These are phyloP conservation scores for Sporobolomyces phaffii DNA, from an alignment of 768 basidiomycete genomes.

Conservation along the genomic window DNA sequence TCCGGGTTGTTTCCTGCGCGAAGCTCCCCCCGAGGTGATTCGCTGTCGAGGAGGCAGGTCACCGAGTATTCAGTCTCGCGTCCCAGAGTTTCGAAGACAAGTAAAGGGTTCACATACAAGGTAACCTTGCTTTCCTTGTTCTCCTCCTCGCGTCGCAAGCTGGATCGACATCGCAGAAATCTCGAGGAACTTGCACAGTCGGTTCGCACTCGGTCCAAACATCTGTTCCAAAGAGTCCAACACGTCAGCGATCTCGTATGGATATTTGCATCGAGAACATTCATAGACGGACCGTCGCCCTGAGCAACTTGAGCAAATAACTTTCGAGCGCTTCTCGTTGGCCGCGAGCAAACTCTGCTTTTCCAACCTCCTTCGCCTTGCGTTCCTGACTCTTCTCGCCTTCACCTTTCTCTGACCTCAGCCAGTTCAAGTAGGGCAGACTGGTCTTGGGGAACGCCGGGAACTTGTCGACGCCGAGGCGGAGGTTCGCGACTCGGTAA, in stretches of 20 bases:
- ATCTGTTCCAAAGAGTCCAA: constrained; percentile 55
- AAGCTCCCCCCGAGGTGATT: constrained; percentile 57
- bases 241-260: no score
- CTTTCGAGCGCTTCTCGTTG: constrained; percentile 78
- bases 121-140: constrained; percentile 86
- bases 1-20: constrained; percentile 55
- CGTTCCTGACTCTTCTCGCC: constrained; percentile 53
- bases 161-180: constrained; percentile 78
- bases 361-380: constrained; percentile 50
- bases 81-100: no score
- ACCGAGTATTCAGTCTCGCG: no score
- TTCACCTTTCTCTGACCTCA: constrained; percentile 52
- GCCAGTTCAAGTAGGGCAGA: constrained; percentile 83
- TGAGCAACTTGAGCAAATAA: constrained; percentile 79
- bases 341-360: constrained; percentile 69
- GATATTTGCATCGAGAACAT: neutral
- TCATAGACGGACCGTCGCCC: constrained; percentile 64
- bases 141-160: constrained; percentile 64
- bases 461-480: constrained; percentile 53
- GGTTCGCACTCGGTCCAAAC: constrained; percentile 89
- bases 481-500: constrained; percentile 69
- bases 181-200: constrained; percentile 83
- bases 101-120: constrained; percentile 47
- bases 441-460: constrained; percentile 83
- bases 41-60: constrained; percentile 41